Evolutionary conservation across 2,329 filamentous ascomycete species (phyloP).

Genomic region (Pseudogymnoascus sp.): DNA sequence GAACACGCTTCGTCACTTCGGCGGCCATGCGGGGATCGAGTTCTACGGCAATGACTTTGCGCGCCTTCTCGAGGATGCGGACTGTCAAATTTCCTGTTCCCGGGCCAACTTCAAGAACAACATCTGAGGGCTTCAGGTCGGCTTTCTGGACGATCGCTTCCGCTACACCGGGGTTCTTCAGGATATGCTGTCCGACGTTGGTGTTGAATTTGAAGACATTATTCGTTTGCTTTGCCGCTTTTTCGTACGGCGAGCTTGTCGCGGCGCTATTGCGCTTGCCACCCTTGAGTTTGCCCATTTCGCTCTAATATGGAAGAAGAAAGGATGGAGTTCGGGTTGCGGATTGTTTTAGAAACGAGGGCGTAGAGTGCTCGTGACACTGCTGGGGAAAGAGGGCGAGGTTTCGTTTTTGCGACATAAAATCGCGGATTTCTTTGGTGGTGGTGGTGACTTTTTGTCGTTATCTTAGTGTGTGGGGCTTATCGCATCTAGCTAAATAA

Average conservation of each 20-base stretch:
- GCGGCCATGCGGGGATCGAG: conserved; percentile 95
- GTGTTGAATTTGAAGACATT: conserved; percentile 98
- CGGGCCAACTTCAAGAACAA: conserved; percentile 86
- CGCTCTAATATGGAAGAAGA: not conserved
- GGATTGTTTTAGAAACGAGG: not conserved
- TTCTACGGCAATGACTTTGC: conserved; percentile 77
- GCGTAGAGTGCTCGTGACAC: not conserved
- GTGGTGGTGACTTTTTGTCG: conserved; percentile 7
- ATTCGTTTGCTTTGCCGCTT: conserved; percentile 41
- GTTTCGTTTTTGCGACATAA: not conserved
- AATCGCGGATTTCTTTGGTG: conserved; percentile 7
- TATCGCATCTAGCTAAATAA: not conserved
- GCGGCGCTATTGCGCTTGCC: conserved; percentile 28
- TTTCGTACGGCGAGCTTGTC: conserved; percentile 23
- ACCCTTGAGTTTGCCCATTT: conserved; percentile 29
- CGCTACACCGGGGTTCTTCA: conserved; percentile 84
- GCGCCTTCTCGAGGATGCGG: conserved; percentile 79
- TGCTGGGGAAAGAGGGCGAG: not conserved
- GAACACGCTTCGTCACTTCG: conserved; percentile 87
- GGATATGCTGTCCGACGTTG: conserved; percentile 76
- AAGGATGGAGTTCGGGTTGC: not conserved
- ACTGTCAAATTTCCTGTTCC: conserved; percentile 87
- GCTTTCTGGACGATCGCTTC: conserved; percentile 81
- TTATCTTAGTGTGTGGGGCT: conserved; percentile 10
- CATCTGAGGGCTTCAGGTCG: conserved; percentile 80